Conservation (phyloP, 139 green algal species). For the Nannochloris sp. region DNA sequence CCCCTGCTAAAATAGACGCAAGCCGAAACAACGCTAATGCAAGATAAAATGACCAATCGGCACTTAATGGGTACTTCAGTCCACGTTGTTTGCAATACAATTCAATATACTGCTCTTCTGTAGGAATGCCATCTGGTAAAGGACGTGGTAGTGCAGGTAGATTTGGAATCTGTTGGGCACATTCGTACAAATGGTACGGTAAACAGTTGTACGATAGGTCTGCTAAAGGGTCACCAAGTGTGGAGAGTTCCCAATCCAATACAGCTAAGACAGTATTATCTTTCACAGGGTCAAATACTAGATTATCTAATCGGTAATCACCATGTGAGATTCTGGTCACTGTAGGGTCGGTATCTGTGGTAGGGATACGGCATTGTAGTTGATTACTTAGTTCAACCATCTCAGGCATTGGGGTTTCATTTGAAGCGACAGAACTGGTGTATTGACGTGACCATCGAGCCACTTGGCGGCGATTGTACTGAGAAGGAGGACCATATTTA, state of each 20-base stretch:
- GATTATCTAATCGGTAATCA: conserved; percentile 94
- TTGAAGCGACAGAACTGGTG: conserved; percentile 25
- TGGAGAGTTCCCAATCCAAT: conserved; percentile 98
- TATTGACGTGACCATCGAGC: conserved; percentile 74
- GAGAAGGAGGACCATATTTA: conserved; percentile 49
- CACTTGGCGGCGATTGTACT: conserved; percentile 65
- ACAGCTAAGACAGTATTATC: conserved; percentile 57
- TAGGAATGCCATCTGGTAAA: conserved; percentile 66
- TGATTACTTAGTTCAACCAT: conserved; percentile 65
- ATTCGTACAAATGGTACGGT: conserved; percentile 66
- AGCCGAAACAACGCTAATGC: conserved; percentile 84
- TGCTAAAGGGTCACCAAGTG: conserved; percentile 80
- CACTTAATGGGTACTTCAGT: conserved; percentile 23
- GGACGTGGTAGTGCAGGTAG: conserved; percentile 13
- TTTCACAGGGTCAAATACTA: conserved; percentile 56
- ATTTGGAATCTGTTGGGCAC: background rate
- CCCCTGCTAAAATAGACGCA: conserved; percentile 84
- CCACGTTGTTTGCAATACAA: conserved; percentile 59
- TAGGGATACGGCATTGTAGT: conserved; percentile 66
- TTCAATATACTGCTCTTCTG: conserved; percentile 64
- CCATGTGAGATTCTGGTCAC: conserved; percentile 65
- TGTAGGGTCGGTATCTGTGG: conserved; percentile 32
- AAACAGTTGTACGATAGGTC: conserved; percentile 94
- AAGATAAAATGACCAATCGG: conserved; percentile 87
- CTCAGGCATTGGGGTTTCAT: conserved; percentile 18